Percentiles rank a stretch among this genome's conserved stretches.
Evolutionary conservation across 208 protist species (phyloP).

Genomic region (Wallacemonas sp.): DNA sequence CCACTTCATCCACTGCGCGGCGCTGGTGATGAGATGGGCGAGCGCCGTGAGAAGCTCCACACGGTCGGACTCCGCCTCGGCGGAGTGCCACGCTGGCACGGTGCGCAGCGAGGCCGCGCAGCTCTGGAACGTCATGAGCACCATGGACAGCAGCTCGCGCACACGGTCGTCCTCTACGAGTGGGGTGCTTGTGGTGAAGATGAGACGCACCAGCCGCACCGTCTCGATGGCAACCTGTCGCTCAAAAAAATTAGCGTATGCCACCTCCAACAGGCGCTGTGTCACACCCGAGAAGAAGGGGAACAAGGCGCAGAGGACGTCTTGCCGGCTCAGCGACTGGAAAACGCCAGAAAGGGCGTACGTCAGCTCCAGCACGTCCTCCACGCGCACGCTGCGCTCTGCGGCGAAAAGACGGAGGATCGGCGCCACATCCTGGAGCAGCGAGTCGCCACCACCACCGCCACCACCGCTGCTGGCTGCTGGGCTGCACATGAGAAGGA

Average conservation of each 20-base stretch:
- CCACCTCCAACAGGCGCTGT: constrained; percentile 29
- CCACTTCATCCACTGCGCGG: constrained; percentile 71
- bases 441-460: too few species aligned
- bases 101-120: constrained; percentile 17
- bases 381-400: constrained; percentile 16
- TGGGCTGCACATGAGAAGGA: constrained; percentile 38
- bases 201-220: constrained; percentile 38
- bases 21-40: constrained; percentile 48
- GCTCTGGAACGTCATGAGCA: constrained; percentile 33
- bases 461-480: too few species aligned
- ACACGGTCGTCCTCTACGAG: constrained; percentile 43
- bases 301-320: constrained; percentile 41
- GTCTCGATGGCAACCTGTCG: constrained; percentile 40
- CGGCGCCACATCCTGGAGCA: constrained; percentile 3
- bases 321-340: constrained; percentile 44
- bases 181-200: constrained; percentile 50
- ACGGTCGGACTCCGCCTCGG: constrained; percentile 51
- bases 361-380: constrained; percentile 34
- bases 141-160: constrained; percentile 33
- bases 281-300: constrained; percentile 24
- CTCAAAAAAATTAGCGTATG: constrained; percentile 34
- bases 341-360: constrained; percentile 46
- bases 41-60: constrained; percentile 42
- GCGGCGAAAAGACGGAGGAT: constrained; percentile 5
- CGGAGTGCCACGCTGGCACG: constrained; percentile 33